Conservation (phyloP, 441 rosid species). For the Syzygium syzygioides region DNA sequence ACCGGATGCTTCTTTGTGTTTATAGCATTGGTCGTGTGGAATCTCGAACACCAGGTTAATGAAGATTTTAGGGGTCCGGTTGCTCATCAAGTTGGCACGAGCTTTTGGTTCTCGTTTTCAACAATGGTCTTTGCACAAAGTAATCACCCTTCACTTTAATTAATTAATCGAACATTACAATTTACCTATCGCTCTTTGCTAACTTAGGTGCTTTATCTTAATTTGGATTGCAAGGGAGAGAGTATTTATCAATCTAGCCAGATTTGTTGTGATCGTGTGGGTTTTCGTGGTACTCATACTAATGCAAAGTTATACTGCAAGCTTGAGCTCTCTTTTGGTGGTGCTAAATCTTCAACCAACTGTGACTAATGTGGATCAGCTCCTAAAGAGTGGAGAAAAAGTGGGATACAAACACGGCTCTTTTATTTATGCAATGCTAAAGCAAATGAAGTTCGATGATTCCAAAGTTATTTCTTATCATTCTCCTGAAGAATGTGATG, state of each 20-base stretch:
- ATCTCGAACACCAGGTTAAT: conserved; percentile 48
- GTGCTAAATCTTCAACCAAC: not conserved
- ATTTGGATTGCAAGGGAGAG: conserved; percentile 37
- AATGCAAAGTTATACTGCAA: conserved; percentile 55
- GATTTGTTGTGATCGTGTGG: conserved; percentile 48
- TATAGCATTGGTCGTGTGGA: conserved; percentile 49
- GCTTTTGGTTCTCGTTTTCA: conserved; percentile 67
- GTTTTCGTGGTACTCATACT: conserved; percentile 47
- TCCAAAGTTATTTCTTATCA: not conserved
- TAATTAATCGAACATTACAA: not conserved
- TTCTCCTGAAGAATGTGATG: not conserved
- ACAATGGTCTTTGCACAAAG: conserved; percentile 61
- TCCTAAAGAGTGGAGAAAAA: not conserved
- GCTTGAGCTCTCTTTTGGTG: conserved; percentile 17
- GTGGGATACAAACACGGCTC: not conserved
- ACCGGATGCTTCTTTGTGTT: conserved; percentile 35
- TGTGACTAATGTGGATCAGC: not conserved
- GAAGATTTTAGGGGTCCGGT: conserved; percentile 51
- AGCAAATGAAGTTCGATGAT: not conserved
- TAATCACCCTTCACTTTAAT: conserved; percentile 3
- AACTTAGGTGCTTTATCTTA: not conserved
- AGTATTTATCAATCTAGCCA: conserved; percentile 37
- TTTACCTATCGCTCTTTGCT: not conserved
- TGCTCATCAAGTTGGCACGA: conserved; percentile 42
- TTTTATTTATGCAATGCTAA: not conserved